Evolutionary conservation across 2,329 filamentous ascomycete species (phyloP), one percentile per base, ranked within the genome.

Genomic region (Pyrenochaeta sp.): DNA sequence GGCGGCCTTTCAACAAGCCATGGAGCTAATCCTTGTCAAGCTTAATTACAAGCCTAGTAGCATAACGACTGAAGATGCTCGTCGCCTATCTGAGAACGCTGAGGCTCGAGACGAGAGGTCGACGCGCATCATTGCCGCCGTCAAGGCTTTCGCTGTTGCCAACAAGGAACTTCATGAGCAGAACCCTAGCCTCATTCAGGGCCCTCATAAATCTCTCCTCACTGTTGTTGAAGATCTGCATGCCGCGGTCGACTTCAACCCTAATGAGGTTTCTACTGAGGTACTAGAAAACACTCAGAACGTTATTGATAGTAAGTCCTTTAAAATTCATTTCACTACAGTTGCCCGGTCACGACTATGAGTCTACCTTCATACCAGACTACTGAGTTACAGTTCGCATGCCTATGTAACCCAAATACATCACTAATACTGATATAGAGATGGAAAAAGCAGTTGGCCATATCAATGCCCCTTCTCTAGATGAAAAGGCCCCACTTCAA

Each of bases 41-140:
- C 51, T 74, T 32, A 50, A 59, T 23, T 56, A 55, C 3, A 51
- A 70, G 14, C 62, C 70, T 9, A 50, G 53, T 39, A 64, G 55
- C 55, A 67, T 75, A 56, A 73, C 67, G 14, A 51, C 62, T 11
- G 69, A 71, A 29, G 72, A 75, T 48, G 68, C 66, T 57, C 69
- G 62, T 18, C 58, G 63, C 29, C 61, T 74, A 30, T 63, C 63
- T 43, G 67, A 69, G 55, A 60, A 70, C 37, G 61, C 58, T 43
- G 63, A 64, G 35, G 62, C 54, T 10, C 41, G 33, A 17, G 64
- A 72, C 49, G 41, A 55, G 23, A 51, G 45, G 40, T 65, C 67
- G 14, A 67, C 67, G 21, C 60, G 54, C 27, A 67, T 73, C 60
- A 66, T 71, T 41, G 67, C 67, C 31, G 68, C 67, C n/a, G 58